Evolutionary conservation across 257 asterid species (phyloP).

Genomic region (Solanum chmielewskii): DNA sequence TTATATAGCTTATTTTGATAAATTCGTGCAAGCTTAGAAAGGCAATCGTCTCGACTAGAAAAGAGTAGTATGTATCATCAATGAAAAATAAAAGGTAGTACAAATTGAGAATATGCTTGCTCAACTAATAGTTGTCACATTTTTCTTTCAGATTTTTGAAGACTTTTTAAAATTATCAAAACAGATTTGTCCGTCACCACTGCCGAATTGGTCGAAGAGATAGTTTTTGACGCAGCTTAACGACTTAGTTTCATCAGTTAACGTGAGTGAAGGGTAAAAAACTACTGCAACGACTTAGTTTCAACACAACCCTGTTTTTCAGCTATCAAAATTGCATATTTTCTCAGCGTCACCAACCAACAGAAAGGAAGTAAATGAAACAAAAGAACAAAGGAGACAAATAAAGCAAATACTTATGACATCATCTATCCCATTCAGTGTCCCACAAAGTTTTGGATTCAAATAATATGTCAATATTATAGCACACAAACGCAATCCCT

Average conservation of each 20-base stretch:
- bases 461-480: background rate
- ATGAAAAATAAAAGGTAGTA: background rate
- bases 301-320: background rate
- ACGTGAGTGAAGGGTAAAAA: background rate
- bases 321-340: background rate
- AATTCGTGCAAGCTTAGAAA: background rate
- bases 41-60: background rate
- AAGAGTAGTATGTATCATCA: background rate
- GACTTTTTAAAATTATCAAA: background rate
- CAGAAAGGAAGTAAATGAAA: background rate
- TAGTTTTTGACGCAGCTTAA: constrained; percentile 8
- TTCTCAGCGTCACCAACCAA: background rate
- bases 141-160: background rate
- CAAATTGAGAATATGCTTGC: background rate
- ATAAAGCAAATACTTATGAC: background rate
- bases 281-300: background rate
- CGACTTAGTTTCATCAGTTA: constrained; percentile 20
- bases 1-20: background rate
- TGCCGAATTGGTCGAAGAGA: background rate
- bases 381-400: background rate
- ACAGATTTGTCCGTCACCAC: background rate
- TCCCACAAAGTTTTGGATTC: background rate
- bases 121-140: background rate
- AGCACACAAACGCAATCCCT: background rate
- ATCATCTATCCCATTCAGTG: background rate